Evolutionary conservation across 306 rosid species (phyloP), one percentile per base, ranked within the genome.

Genomic region (Cucumis melo): DNA sequence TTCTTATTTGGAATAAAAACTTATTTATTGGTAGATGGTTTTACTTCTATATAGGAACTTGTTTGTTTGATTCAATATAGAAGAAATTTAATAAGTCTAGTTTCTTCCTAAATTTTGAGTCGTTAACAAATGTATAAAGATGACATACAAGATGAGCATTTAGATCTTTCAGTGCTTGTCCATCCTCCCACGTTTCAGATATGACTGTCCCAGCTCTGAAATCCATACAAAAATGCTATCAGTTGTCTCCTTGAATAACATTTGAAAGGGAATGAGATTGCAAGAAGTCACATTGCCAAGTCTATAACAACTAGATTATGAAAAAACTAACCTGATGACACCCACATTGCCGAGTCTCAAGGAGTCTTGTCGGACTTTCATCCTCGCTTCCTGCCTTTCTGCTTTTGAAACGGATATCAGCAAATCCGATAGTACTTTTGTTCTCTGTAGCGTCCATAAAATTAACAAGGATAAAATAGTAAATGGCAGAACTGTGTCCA

Each of bases 111-210:
- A 51, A 51, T 16, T 15, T 16, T 51, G 7, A 51, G 8, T 51
- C n/a, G 20, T 17, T 51, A 63, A 48, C 46, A 61, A 53, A 73
- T 27, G 67, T 16, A 77, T 41, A 75, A 75, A 75, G 78, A 80
- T 65, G 82, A 83, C 97, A 46, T 95, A 95, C 99, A 85, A 95
- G 98, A 86, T 95, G 96, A 66, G 82, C 79, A 87, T 88, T 90
- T 73, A 95, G 83, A 87, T 95, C 99, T 86, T 95, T 95, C 68
- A 95, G 84, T 20, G 92, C 96, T 87, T 90, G 99, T 80, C 99
- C 99, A 21, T 95, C 99, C 88, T 95, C 99, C 99, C 99, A 92
- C 21, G 96, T 95, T 90, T 95, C 99, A 2, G 98, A 90, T 81
- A 95, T 85, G 81, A 95, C 85, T 74, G 99, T 95, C 85, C 99